Percentiles rank a stretch among this genome's conserved stretches.
These are phyloP conservation scores for Rhododendron simsii DNA, from an alignment of 148 eudicot species.

Conservation along the genomic window DNA sequence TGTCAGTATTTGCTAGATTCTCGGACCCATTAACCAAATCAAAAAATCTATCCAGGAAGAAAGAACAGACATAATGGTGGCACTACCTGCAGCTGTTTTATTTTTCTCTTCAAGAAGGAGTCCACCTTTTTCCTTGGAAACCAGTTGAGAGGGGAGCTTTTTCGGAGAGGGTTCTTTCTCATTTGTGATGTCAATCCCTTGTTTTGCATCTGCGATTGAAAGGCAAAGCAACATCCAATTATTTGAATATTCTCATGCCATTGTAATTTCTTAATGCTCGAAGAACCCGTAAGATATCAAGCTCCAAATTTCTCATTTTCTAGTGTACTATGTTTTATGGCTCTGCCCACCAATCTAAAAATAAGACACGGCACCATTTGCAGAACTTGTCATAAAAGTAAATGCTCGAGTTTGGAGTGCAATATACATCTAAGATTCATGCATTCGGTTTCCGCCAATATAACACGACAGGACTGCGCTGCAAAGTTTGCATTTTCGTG, in stretches of 20 bases:
- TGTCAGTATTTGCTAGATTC: neutral
- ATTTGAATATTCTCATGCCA: neutral
- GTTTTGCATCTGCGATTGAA: constrained; percentile 32
- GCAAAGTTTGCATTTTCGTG: neutral
- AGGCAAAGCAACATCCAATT: neutral
- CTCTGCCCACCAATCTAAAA: neutral
- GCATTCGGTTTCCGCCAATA: neutral
- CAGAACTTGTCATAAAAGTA: neutral
- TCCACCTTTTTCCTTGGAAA: constrained; percentile 84
- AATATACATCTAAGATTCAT: neutral
- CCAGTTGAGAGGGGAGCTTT: constrained; percentile 83
- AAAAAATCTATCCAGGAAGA: neutral
- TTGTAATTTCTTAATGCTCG: neutral
- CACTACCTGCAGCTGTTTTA: constrained; percentile 67
- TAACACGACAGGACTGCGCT: neutral
- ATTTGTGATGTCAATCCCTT: constrained; percentile 63
- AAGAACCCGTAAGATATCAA: neutral
- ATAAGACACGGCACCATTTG: neutral
- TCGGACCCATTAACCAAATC: neutral
- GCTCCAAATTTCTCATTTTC: neutral
- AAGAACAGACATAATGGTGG: neutral
- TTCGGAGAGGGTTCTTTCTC: constrained; percentile 66
- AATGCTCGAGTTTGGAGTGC: neutral
- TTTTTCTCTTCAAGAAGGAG: constrained; percentile 77
- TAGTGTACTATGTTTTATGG: neutral